phyloP scores from a whole-genome alignment of 2,329 filamentous ascomycete genomes.

The Sporothrix sp. region DNA sequence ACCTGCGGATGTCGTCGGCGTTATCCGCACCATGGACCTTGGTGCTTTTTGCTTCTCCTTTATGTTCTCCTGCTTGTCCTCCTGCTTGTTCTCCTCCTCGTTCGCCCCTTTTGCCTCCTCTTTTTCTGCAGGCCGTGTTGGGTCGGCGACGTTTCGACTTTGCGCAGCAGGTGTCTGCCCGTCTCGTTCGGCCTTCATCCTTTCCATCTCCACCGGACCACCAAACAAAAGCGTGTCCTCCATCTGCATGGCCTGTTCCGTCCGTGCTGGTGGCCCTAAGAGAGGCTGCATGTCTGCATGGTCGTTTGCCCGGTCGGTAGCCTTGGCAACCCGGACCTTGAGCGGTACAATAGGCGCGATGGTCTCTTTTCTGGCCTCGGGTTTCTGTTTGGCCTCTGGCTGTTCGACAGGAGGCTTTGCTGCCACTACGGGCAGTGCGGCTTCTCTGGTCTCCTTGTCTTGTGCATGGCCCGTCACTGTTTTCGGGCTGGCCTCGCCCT shows the following conservation, averaged over 20 bases:
- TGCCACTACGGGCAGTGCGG: background rate
- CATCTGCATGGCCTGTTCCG: background rate
- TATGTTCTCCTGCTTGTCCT: background rate
- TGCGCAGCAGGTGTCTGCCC: background rate
- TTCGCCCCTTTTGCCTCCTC: too few species aligned
- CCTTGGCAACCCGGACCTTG: background rate
- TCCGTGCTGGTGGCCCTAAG: background rate
- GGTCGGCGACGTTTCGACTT: too few species aligned
- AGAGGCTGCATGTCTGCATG: slow-evolving; percentile 1
- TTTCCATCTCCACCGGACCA: background rate
- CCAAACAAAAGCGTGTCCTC: slow-evolving; percentile 1
- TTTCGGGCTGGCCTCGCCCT: background rate
- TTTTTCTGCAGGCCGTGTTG: too few species aligned
- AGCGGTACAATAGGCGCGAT: background rate
- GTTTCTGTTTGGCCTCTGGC: background rate
- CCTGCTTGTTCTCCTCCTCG: background rate
- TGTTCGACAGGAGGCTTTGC: background rate
- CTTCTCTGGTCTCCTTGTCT: background rate
- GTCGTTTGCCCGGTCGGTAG: background rate
- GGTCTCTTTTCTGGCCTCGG: background rate
- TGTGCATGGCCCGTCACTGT: background rate
- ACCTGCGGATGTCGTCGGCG: slow-evolving; percentile 30
- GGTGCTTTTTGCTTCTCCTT: too few species aligned
- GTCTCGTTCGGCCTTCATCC: background rate
- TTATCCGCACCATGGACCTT: slow-evolving; percentile 23